Evolutionary conservation across 768 basidiomycete species (phyloP), one percentile per base, ranked within the genome.

Genomic region (Russula olivacea): DNA sequence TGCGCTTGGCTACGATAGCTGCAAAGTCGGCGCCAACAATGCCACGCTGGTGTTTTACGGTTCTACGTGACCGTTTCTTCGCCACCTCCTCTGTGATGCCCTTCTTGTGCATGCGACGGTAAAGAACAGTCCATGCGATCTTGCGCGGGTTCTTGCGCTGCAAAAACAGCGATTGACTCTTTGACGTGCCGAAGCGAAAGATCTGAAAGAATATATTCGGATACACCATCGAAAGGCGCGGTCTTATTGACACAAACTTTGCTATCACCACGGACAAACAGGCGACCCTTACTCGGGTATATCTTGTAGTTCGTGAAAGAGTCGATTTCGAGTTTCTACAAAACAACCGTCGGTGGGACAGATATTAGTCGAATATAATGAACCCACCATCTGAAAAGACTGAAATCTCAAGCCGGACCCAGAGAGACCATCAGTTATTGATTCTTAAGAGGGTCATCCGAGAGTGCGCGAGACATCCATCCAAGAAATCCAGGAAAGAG

Each of bases 101-200:
- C 87, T 99, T 99, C 87, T 96, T 97, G 86, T 98, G 97, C 88
- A 97, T 92, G 71, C 94, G 89, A 68, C 92, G 89, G 83, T 90
- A 96, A 66, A 89, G 84, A 71, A 81, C 78, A 43, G 96, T 98
- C 96, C 96, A 98, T 67, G 96, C 89, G 79, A 98, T 94, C 86
- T 98, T 98, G 75, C 97, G 92, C 57, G 97, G 97, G 83, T 99
- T 98, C 83, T 99, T 99, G 81, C 96, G 91, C 78, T 99, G 97
- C 63, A 91, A 81, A 87, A 98, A 98, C 69, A 99, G 89, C 65
- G 96, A 98, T 66, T 94, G 83, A 73, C 86, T 91, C 85, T 98
- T 98, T 68, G 91, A 91, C 74, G 77, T 81, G 70, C 88, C 82
- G 79, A 98, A 98, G 76, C 96, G 93, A 89, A 96, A 98, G 75